phyloP scores from a whole-genome alignment of 495 filamentous ascomycete species.

The Rhypophila decipiens region DNA sequence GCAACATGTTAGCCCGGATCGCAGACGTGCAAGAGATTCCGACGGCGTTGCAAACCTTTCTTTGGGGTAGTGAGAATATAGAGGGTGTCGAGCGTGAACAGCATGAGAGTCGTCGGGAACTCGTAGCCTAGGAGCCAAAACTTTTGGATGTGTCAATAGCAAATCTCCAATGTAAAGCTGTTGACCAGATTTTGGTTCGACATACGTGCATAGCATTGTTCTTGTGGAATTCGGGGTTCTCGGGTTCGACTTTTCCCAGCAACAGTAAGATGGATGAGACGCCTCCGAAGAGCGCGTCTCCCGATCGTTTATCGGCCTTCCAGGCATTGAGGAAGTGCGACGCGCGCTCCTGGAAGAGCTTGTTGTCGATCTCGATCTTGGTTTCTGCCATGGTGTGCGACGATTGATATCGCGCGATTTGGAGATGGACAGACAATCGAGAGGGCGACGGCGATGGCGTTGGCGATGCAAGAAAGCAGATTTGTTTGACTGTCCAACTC shows the following conservation, averaged over 20 bases:
- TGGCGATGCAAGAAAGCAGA: no score
- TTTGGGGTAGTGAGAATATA: conserved; percentile 93
- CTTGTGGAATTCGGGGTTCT: conserved; percentile 77
- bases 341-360: conserved; percentile 85
- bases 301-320: conserved; percentile 87
- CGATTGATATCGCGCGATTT: conserved; percentile 18
- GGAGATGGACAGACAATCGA: conserved; percentile 18
- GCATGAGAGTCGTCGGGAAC: conserved; percentile 89
- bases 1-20: conserved; percentile 19
- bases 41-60: conserved; percentile 59
- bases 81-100: conserved; percentile 79
- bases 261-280: conserved; percentile 78
- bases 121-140: conserved; percentile 99
- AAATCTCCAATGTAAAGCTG: conserved; percentile 43
- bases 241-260: conserved; percentile 93
- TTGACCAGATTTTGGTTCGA: conserved; percentile 13
- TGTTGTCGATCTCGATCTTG: conserved; percentile 93
- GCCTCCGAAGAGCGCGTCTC: conserved; percentile 75
- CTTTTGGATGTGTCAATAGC: no score
- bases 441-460: not conserved
- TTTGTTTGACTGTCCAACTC: no score
- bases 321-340: conserved; percentile 80
- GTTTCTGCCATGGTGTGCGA: conserved; percentile 54
- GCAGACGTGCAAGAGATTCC: not conserved
- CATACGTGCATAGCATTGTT: conserved; percentile 91